Conservation (phyloP, 1,139 yeast genomes). For the Geotrichum macrosporum region DNA sequence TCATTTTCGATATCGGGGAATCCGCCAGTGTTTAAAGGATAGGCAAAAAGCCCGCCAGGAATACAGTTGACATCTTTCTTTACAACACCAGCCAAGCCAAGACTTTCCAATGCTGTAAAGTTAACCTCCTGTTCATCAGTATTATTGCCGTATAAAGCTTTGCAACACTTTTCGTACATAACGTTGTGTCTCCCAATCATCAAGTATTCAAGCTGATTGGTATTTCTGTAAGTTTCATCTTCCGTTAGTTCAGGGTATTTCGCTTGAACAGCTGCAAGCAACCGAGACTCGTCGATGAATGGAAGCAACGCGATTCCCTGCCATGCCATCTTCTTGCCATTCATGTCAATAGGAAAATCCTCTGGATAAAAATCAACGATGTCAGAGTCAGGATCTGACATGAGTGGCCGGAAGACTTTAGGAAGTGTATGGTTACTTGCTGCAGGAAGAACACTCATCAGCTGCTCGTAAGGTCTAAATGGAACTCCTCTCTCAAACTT, state of each 20-base stretch:
- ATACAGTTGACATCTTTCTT: conserved; percentile 45
- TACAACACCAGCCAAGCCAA: conserved; percentile 66
- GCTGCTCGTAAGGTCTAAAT: conserved; percentile 88
- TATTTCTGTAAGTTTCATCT: conserved; percentile 65
- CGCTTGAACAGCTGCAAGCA: conserved; percentile 59
- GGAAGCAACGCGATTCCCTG: conserved; percentile 90
- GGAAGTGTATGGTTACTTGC: conserved; percentile 94
- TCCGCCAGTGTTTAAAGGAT: conserved; percentile 58
- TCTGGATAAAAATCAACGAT: conserved; percentile 90
- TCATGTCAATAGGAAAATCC: conserved; percentile 87
- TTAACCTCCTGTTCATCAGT: conserved; percentile 40
- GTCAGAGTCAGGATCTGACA: conserved; percentile 76
- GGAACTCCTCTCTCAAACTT: conserved; percentile 71
- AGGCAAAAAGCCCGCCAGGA: conserved; percentile 47
- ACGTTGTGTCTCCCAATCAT: conserved; percentile 30
- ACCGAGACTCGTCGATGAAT: conserved; percentile 78
- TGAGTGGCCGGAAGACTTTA: conserved; percentile 70
- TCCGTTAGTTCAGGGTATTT: conserved; percentile 63
- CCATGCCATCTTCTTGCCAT: conserved; percentile 93
- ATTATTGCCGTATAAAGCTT: conserved; percentile 34
- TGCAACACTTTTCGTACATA: conserved; percentile 24
- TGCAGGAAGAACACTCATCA: conserved; percentile 96
- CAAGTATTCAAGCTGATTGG: conserved; percentile 37
- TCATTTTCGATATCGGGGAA: conserved; percentile 52
- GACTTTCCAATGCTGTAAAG: conserved; percentile 43